A percentile compares a stretch with the other conserved stretches of the same genome.
Evolutionary conservation across 2,329 filamentous ascomycete genomes (phyloP).

Genomic region (Byssoonygena ceratinophila): DNA sequence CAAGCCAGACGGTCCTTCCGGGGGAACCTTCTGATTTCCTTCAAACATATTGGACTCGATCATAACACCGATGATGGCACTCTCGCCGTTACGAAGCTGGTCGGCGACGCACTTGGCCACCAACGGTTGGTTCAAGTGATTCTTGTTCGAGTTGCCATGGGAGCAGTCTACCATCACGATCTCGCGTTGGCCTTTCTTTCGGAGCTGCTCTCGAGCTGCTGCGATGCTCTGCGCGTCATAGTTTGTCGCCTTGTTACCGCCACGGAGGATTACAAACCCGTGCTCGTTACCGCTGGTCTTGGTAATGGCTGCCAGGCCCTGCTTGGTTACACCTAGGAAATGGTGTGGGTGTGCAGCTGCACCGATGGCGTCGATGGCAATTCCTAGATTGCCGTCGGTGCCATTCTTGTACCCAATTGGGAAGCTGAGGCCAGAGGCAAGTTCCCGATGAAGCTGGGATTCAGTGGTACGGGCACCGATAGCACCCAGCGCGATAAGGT

Average conservation of each 20-base stretch:
- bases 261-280: constrained; percentile 91
- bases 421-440: constrained; percentile 90
- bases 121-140: constrained; percentile 94
- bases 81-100: constrained; percentile 78
- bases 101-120: constrained; percentile 73
- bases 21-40: constrained; percentile 69
- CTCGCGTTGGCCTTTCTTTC: constrained; percentile 71
- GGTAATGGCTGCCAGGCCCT: constrained; percentile 88
- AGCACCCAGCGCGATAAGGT: constrained; percentile 88
- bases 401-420: constrained; percentile 99
- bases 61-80: constrained; percentile 89
- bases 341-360: constrained; percentile 59
- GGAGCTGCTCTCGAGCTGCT: constrained; percentile 64
- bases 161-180: constrained; percentile 98
- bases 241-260: constrained; percentile 86
- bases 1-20: constrained; percentile 64
- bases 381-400: constrained; percentile 80
- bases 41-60: constrained; percentile 97
- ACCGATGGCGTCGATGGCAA: constrained; percentile 93
- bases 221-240: constrained; percentile 78
- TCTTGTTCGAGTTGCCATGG: constrained; percentile 94
- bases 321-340: constrained; percentile 98
- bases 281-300: constrained; percentile 90
- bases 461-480: constrained; percentile 95
- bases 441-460: constrained; percentile 89